phyloP scores from a whole-genome alignment of 2,329 filamentous ascomycete genomes.

The Penicillium sp. region DNA sequence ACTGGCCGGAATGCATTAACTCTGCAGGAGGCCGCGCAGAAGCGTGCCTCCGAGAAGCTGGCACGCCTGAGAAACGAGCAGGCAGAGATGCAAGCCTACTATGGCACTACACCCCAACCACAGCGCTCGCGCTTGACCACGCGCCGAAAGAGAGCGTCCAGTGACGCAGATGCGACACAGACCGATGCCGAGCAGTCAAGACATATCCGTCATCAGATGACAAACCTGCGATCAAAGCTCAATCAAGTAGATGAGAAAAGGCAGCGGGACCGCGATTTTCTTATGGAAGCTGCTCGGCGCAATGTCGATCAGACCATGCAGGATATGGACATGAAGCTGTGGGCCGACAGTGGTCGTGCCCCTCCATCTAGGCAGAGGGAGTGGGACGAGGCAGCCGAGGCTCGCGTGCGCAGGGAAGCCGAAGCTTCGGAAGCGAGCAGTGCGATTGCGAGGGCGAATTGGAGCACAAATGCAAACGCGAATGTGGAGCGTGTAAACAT shows the following conservation, averaged over 20 bases:
- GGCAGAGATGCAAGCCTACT: conserved; percentile 72
- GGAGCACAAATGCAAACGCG: conserved; percentile 34
- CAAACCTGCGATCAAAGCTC: conserved; percentile 68
- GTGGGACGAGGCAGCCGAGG: conserved; percentile 75
- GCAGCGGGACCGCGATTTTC: conserved; percentile 67
- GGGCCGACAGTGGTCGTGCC: conserved; percentile 70
- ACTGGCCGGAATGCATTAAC: conserved; percentile 35
- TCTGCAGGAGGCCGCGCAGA: conserved; percentile 83
- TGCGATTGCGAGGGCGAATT: conserved; percentile 46
- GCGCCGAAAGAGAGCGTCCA: conserved; percentile 64
- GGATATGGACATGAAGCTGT: conserved; percentile 78
- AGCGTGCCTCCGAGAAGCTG: conserved; percentile 77
- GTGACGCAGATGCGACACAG: conserved; percentile 59
- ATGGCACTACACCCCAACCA: conserved; percentile 57
- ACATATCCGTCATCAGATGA: conserved; percentile 76
- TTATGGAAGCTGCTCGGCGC: conserved; percentile 76
- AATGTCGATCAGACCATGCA: conserved; percentile 80
- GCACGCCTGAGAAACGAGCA: conserved; percentile 73
- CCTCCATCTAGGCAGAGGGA: conserved; percentile 66
- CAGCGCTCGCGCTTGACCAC: conserved; percentile 51
- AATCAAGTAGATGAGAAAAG: conserved; percentile 43
- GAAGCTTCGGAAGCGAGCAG: conserved; percentile 61
- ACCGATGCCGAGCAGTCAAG: conserved; percentile 68
- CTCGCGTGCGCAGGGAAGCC: conserved; percentile 63
- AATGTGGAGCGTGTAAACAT: conserved; percentile 54